Base-by-base conservation (phyloP, 2,329 filamentous ascomycete genomes). In the Canariomyces notabilis region DNA sequence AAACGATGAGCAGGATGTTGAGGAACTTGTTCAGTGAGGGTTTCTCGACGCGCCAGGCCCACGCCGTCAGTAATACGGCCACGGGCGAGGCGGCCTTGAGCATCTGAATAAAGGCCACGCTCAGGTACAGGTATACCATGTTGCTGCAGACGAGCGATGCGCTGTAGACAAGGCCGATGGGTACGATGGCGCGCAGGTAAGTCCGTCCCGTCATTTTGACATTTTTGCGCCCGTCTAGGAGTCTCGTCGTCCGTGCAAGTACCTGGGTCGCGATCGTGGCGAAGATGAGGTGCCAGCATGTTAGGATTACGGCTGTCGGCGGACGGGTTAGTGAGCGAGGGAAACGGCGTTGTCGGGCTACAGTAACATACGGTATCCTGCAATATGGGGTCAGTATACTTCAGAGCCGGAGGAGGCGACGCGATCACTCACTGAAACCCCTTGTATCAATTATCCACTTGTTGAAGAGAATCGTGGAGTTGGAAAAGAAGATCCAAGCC, bases 71-170 rank as follows among this genome's bases (percentile, higher is more conserved):
- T 41, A 87, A 74, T 18, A 84, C 82, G 42, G 77, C 80, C 48
- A 85, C 82, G 21, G 83, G 82, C 5, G 79, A 80, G 37, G 77
- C 80, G 47, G 83, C 79, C 76, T 96, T 96, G 68, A 96, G 82
- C 90, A 96, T 96, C 75, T 96, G 90, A 63, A 96, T 96, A 69
- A 96, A 96, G 49, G 90, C 86, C 47, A 96, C 90, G 59, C 85
- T 90, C 48, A 96, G 79, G 69, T 95, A 95, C 46, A 95, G 77
- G 66, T 96, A 96, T 57, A 90, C 88, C 70, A 94, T 72, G 73
- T 96, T 96, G 65, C 89, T 88, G 69, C 89, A 95, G 64, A 96
- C 95, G 70, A 96, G 78, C 67, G 85, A 90, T 71, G 95, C 74
- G 63, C 85, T 90, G 80, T 95, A 96, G 71, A 95, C 90, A 61